These are phyloP conservation scores for Lentinula sp. DNA, from an alignment of 768 basidiomycete species.

Conservation along the genomic window DNA sequence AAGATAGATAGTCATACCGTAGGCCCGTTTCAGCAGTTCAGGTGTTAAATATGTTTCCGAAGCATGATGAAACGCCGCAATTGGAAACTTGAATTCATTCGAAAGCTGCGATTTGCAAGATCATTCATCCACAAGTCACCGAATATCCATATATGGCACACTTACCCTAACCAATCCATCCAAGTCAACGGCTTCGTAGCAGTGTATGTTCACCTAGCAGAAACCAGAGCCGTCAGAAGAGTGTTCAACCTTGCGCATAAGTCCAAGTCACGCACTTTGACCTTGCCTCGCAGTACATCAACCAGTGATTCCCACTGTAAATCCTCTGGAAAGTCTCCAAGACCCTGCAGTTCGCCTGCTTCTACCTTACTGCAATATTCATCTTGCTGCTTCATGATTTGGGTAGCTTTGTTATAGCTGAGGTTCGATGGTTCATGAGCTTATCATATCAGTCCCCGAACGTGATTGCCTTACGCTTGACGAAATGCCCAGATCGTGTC, in stretches of 20 bases:
- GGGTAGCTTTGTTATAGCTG: constrained; percentile 59
- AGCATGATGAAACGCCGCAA: constrained; percentile 55
- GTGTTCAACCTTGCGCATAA: not conserved
- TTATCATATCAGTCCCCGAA: constrained; percentile 9
- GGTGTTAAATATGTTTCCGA: constrained; percentile 61
- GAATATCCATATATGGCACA: not conserved
- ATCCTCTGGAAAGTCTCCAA: constrained; percentile 53
- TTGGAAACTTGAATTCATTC: constrained; percentile 30
- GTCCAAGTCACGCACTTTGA: constrained; percentile 44
- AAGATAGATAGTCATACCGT: constrained; percentile 18
- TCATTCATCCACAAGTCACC: not conserved
- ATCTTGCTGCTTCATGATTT: constrained; percentile 65
- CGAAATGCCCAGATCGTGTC: constrained; percentile 68
- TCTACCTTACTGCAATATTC: constrained; percentile 49
- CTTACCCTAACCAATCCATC: constrained; percentile 65
- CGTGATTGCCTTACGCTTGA: constrained; percentile 37
- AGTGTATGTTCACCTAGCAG: constrained; percentile 46
- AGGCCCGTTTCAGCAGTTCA: constrained; percentile 48
- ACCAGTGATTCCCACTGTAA: constrained; percentile 77
- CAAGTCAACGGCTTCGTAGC: constrained; percentile 61
- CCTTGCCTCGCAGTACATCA: constrained; percentile 71
- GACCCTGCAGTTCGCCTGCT: not conserved
- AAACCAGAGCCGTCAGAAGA: not conserved
- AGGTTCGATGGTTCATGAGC: constrained; percentile 13
- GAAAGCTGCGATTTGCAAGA: constrained; percentile 17